Conservation (phyloP, 441 rosid species). For the Erodium texanum region DNA sequence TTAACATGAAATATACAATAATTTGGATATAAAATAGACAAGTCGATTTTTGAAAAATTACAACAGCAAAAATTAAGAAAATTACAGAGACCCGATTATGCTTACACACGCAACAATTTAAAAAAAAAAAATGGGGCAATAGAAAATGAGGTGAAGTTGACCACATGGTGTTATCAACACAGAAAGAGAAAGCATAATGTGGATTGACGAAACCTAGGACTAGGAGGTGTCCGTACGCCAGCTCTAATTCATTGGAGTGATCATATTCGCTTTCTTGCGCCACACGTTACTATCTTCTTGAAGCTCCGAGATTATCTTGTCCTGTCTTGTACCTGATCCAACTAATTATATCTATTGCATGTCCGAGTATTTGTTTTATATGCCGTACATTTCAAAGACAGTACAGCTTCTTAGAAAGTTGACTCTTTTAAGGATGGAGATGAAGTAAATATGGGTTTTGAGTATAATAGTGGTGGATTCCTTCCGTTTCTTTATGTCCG, state of each 20-base stretch:
- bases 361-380: too few relatives aligned
- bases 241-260: slow-evolving; percentile 13
- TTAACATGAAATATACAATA: too few relatives aligned
- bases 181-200: background rate
- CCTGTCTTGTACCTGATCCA: background rate
- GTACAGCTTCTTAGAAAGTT: too few relatives aligned
- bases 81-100: background rate
- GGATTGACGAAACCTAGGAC: background rate
- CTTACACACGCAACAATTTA: background rate
- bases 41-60: too few relatives aligned
- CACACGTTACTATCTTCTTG: too few relatives aligned
- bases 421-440: too few relatives aligned
- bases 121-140: background rate
- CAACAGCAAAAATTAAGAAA: too few relatives aligned
- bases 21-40: too few relatives aligned
- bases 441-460: too few relatives aligned
- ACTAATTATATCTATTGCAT: background rate
- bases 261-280: background rate
- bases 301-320: background rate
- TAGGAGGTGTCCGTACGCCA: background rate
- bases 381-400: too few relatives aligned
- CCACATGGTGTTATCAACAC: background rate
- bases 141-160: background rate
- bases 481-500: too few relatives aligned
- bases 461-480: too few relatives aligned